Conservation (phyloP, 805 yeast species). For the Saccharomycopsis javanensis region DNA sequence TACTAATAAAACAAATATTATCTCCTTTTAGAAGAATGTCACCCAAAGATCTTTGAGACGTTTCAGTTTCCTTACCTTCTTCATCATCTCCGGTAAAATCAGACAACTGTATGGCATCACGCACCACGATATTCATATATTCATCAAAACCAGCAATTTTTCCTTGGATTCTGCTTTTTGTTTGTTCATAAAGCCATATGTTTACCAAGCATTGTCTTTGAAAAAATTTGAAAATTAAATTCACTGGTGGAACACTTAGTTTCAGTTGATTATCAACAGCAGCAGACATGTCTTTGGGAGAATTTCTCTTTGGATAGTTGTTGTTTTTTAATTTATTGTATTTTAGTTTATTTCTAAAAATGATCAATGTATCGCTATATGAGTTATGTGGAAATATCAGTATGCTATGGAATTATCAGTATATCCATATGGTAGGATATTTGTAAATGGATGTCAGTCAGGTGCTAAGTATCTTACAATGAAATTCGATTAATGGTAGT, state of each 20-base stretch:
- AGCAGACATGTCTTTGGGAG: not conserved
- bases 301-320: no score
- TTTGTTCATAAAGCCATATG: conserved; percentile 87
- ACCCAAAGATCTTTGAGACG: conserved; percentile 36
- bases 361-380: no score
- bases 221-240: conserved; percentile 74
- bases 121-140: conserved; percentile 78
- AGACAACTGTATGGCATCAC: conserved; percentile 52
- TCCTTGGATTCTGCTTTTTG: conserved; percentile 69
- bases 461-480: no score
- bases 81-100: conserved; percentile 36
- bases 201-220: conserved; percentile 75
- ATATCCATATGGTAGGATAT: no score
- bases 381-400: no score
- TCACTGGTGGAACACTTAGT: conserved; percentile 69
- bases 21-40: conserved; percentile 85
- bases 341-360: no score
- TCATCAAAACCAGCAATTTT: conserved; percentile 90
- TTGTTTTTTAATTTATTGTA: no score
- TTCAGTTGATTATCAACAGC: not conserved
- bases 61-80: conserved; percentile 27
- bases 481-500: no score
- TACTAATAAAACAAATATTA: conserved; percentile 67
- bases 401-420: no score
- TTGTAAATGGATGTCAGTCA: no score